Evolutionary conservation across 108 stramenopile genomes (phyloP).

Genomic region (Chaetoceros tenuissimus): DNA sequence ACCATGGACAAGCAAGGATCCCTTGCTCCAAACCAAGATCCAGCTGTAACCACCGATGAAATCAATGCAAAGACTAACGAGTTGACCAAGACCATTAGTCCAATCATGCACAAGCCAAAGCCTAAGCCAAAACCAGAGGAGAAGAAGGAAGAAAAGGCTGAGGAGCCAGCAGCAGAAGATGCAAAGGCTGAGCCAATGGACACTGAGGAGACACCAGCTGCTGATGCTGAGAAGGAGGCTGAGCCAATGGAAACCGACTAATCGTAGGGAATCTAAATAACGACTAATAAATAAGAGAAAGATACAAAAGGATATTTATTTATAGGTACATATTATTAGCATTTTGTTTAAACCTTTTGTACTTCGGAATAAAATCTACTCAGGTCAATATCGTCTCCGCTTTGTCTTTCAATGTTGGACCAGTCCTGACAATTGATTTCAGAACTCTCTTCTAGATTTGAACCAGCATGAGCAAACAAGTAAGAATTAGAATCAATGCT

Average conservation of each 20-base stretch:
- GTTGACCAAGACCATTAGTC: conserved; percentile 55
- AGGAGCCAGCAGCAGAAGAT: conserved; percentile 26
- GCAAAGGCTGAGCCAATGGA: conserved; percentile 54
- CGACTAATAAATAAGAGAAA: too few species aligned
- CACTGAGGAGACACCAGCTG: conserved; percentile 25
- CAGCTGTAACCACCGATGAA: conserved; percentile 67
- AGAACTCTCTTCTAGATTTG: too few species aligned
- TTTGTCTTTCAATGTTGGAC: too few species aligned
- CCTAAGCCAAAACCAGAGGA: conserved; percentile 71
- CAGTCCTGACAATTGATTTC: too few species aligned
- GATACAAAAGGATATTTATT: too few species aligned
- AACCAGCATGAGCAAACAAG: too few species aligned
- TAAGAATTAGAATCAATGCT: too few species aligned
- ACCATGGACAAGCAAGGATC: conserved; percentile 86
- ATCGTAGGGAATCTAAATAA: too few species aligned
- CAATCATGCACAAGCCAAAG: conserved; percentile 91
- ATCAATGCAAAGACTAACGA: conserved; percentile 63
- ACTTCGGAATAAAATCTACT: too few species aligned
- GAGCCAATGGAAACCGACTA: conserved; percentile 37
- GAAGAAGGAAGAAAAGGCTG: conserved; percentile 40
- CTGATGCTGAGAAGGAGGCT: conserved; percentile 9
- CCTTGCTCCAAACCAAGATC: conserved; percentile 58
- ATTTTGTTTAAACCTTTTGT: too few species aligned
- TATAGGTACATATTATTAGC: too few species aligned
- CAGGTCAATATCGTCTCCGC: too few species aligned